phyloP scores from a whole-genome alignment of 306 rosid genomes.

The Fragaria nilgerrensis region DNA sequence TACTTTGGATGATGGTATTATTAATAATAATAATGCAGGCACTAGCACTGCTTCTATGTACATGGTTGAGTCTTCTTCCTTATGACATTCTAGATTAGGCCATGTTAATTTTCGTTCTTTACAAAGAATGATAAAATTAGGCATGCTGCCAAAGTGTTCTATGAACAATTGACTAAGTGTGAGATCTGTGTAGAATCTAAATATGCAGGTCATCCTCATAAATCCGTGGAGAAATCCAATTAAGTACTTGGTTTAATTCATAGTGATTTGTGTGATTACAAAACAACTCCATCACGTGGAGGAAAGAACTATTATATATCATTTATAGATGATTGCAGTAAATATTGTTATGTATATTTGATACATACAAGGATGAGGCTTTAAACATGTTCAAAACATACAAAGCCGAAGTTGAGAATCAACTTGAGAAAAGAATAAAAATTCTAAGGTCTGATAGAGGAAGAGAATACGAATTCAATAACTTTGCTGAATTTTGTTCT shows the following conservation, averaged over 20 bases:
- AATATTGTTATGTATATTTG: background rate
- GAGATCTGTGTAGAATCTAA: background rate
- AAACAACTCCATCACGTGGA: background rate
- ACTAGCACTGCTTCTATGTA: background rate
- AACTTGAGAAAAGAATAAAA: background rate
- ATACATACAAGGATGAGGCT: background rate
- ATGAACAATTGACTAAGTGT: background rate
- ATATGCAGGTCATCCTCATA: background rate
- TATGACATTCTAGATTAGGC: background rate
- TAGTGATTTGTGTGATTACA: background rate
- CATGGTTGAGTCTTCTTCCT: background rate
- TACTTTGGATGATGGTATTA: background rate
- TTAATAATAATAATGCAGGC: background rate
- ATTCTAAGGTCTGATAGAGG: background rate
- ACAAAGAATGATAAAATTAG: background rate
- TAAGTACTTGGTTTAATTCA: background rate
- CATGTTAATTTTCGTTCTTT: background rate
- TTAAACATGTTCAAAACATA: background rate
- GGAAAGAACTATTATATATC: background rate
- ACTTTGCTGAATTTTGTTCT: background rate
- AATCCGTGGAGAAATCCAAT: background rate
- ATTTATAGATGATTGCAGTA: background rate
- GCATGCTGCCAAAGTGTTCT: background rate
- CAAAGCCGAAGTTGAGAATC: background rate
- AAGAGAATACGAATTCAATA: background rate